Base-by-base conservation (phyloP, 345 rosid species). In the Melastoma malabathricum region DNA sequence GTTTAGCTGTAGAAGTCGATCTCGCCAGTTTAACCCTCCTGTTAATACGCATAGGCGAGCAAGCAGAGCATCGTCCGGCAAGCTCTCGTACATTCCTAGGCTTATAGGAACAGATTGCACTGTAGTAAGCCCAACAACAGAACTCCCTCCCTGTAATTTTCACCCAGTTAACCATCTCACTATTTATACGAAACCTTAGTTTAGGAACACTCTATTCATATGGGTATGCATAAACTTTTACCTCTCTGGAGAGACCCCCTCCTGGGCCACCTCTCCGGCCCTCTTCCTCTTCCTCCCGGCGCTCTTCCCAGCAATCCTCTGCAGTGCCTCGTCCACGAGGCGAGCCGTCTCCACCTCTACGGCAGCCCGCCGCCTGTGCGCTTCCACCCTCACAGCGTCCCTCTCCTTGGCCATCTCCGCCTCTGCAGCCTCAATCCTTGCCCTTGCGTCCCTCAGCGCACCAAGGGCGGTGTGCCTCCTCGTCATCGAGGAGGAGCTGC, bases 381-480 rank as follows among this genome's bases (percentile, higher is more conserved):
- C 72, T 60, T 79, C 84, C 46, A 66, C 55, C 55, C 81, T 52
- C 19, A 65, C 59, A 16, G 73, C 74, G 54, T 85, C 85, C 46
- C 76, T 69, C 16, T 83, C 75, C 59, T 71, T 72, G 46, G 70
- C 56, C 81, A 79, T 75, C 79, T 85, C 85, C 71, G 59, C 61
- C 75, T 76, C 85, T 13, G 66, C 76, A 18, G 55, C 23, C 52
- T 82, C 72, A 55, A 59, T 74, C 44, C 74, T 66, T 51, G 67
- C 63, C 50, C 79, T 20, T 38, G 82, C 75, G 60, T 84, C 86
- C 10, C 80, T 62, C 49, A 84, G 51, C 44, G 69, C 0, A 70
- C 46, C 51, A 71, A 59, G 47, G 72, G 54, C 29, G 72, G 56
- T 18, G 74, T 58, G 6, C 73, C 51, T 29, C 59, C 68, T 14